Conservation (phyloP, 345 rosid species). For the Brassica napus region DNA sequence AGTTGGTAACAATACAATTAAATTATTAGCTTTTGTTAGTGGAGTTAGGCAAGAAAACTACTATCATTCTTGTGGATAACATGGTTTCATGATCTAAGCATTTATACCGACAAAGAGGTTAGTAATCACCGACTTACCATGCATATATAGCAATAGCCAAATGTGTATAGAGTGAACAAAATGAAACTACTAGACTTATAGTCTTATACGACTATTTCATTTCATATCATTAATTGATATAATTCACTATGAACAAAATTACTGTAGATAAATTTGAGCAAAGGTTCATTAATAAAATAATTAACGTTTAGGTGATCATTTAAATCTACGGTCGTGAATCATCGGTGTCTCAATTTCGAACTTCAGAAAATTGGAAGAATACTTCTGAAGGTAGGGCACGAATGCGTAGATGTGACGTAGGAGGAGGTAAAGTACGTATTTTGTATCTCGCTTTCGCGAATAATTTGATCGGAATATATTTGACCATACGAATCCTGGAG, state of each 20-base stretch:
- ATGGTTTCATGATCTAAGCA: conserved; percentile 10
- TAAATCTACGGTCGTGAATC: conserved; percentile 5
- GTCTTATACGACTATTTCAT: too few species aligned
- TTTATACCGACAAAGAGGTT: neutral
- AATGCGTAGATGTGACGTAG: conserved; percentile 37
- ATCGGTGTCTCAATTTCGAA: neutral
- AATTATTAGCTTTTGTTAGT: neutral
- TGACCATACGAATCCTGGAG: conserved; percentile 38
- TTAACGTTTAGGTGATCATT: neutral
- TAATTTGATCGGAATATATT: conserved; percentile 36
- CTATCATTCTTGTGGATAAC: conserved; percentile 6
- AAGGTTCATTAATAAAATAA: neutral
- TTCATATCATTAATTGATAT: neutral
- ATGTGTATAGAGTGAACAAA: conserved; percentile 3
- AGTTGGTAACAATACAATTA: neutral
- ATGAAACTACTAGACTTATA: neutral
- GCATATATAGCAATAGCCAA: neutral
- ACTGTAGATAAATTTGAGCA: neutral
- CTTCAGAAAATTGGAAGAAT: neutral
- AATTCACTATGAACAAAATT: neutral
- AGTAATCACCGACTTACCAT: neutral
- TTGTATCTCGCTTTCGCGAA: conserved; percentile 29
- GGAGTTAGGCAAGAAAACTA: conserved; percentile 29
- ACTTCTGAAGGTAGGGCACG: conserved; percentile 26
- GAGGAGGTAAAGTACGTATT: conserved; percentile 27